Base-by-base conservation (phyloP, 192 early-diverging fungal species). In the Thamnidium elegans region DNA sequence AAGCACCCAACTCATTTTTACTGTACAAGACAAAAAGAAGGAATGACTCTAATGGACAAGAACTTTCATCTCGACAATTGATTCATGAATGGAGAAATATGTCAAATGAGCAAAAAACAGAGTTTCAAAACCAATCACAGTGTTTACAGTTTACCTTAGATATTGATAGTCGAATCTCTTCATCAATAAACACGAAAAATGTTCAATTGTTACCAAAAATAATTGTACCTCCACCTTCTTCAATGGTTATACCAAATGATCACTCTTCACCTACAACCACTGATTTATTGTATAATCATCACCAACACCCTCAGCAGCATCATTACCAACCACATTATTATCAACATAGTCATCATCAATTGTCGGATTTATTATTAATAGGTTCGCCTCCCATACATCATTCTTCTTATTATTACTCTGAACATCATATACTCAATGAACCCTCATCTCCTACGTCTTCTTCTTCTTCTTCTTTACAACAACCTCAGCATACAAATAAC, bases 161-260 rank as follows among this genome's bases (percentile, higher is more conserved):
- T 23, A 59, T 59, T 11, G 58, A 59, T 21, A 48, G 17, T 13
- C 13, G 46, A 19, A 20, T 8, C 43, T 36, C 4, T 14, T 59
- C 9, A 14, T 1, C 10, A 59, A 59, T 39, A 23, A 15, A 48
- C 46, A 30, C 13, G 58, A 59, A 44, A 36, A 48, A 48, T 3
- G 46, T 48, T 13, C 36, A 39, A 39, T 39, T 39, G 46, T n/a
- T 48, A 14, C 46, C 46, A 48, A 19, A 39, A 39, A 39, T 39
- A 9, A 39, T 39, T 10, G 36, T 39, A 39, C 36, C 36, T 39
- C 36, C 32, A 56, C 55, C 55, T 36, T 56, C 55, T 14, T 59
- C 58, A 10, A 59, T 59, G 58, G 58, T 59, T 43, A 59, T 59
- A 45, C 58, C 58, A 11, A 59, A 59, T 45, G 58, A 59, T 45